Evolutionary conservation across 345 rosid genomes (phyloP).

Genomic region (Cardiospermum halicacabum): DNA sequence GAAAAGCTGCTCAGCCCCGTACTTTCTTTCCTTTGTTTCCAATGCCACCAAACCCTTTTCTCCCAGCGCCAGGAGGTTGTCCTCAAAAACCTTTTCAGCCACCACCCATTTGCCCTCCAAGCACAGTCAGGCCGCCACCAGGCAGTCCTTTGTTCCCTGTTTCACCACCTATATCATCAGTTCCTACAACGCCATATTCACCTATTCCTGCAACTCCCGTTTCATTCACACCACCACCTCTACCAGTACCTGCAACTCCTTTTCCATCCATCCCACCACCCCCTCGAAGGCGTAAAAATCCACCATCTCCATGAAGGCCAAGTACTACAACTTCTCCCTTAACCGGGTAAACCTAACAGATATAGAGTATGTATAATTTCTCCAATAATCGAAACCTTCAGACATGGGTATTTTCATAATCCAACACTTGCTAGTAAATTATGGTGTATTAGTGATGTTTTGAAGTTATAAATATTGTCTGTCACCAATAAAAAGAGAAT

Average conservation of each 20-base stretch:
- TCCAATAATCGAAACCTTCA: too few relatives aligned
- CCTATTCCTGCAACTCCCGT: too few relatives aligned
- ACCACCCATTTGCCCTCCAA: constrained; percentile 16
- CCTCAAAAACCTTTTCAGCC: not conserved
- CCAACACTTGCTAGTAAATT: too few relatives aligned
- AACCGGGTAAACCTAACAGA: too few relatives aligned
- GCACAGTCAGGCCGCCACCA: constrained; percentile 5
- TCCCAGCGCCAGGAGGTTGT: not conserved
- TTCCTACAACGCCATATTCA: constrained; percentile 21
- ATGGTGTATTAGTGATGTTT: not conserved
- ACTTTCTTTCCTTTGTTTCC: constrained; percentile 15
- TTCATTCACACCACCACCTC: too few relatives aligned
- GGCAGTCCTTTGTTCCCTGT: constrained; percentile 29
- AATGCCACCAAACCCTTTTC: constrained; percentile 24
- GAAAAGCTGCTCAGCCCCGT: constrained; percentile 7
- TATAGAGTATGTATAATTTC: too few relatives aligned
- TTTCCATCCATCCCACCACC: too few relatives aligned
- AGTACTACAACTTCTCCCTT: too few relatives aligned
- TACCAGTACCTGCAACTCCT: too few relatives aligned
- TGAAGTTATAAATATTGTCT: not conserved
- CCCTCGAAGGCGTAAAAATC: too few relatives aligned
- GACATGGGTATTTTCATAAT: too few relatives aligned
- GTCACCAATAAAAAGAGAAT: not conserved
- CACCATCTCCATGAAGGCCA: too few relatives aligned
- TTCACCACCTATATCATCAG: constrained; percentile 28